Base-by-base conservation (phyloP, 805 yeast species). In the Candida sonorensis region DNA sequence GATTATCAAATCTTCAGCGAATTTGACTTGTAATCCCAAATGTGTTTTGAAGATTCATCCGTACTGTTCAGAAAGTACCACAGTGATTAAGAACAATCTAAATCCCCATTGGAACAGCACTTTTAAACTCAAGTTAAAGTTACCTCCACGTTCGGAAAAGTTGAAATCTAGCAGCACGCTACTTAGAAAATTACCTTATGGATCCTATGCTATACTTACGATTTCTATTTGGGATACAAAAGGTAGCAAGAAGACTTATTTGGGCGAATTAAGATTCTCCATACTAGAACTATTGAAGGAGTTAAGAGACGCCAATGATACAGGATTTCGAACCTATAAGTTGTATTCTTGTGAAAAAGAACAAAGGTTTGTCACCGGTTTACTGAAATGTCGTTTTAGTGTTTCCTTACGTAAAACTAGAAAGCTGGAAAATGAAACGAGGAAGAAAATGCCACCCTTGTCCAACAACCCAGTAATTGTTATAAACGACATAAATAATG, bases 251-350 rank as follows among this genome's bases (percentile, higher is more conserved):
- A 41, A 42, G 26, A 45, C 42, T 12, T 54, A 54, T 30, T 24
- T 53, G 13, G 59, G 59, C 7, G 59, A 54, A 29, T 31, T 53
- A 17, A 39, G 59, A 25, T 22, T 54, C 2, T 44, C 53, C 2
- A 27, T 53, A 14, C 24, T 43, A 11, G 54, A 46, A 17, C 25
- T 53, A 9, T 26, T 51, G 18, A 27, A 38, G n/a, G 34, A 41
- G 17, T 16, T 46, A 30, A 25, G 16, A 13, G 17, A 7, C 2
- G 31, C 33, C 9, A 26, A 37, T 10, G 51, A 41, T 11, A 34
- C 40, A 7, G 47, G 42, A 10, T 44, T 40, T 9, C 40, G 31
- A 30, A 45, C 51, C 48, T 44, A 33, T 29, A 34, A 34, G 8
- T 28, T 55, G 12, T 44, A 48, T 29, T 55, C 60, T 2, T 45